phyloP scores from a whole-genome alignment of 305 asterid genomes.

The Solanum hybrid region DNA sequence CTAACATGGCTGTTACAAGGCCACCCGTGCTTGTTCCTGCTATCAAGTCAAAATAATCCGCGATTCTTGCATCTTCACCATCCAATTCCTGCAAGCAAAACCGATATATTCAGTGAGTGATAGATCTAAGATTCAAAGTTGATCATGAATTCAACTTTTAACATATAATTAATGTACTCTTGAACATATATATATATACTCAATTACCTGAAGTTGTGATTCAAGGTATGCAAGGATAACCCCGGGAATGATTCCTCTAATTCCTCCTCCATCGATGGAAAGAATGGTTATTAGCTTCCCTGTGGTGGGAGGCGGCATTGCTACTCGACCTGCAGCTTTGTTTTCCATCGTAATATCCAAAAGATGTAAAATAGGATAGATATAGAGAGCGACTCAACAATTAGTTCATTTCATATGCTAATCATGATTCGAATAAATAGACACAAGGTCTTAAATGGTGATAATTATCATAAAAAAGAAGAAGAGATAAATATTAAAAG shows the following conservation, averaged over 20 bases:
- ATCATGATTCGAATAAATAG: not conserved
- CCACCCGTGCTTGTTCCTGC: constrained; percentile 79
- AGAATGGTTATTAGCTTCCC: constrained; percentile 48
- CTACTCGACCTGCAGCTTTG: not conserved
- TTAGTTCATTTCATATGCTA: not conserved
- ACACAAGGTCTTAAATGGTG: not conserved
- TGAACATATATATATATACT: not conserved
- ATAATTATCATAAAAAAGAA: not conserved
- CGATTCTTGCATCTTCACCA: constrained; percentile 44
- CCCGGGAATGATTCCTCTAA: constrained; percentile 60
- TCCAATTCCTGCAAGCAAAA: constrained; percentile 32
- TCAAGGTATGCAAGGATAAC: constrained; percentile 41
- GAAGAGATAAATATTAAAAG: not conserved
- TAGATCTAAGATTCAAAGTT: not conserved
- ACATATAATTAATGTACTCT: not conserved
- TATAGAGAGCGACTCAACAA: not conserved
- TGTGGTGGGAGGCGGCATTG: constrained; percentile 23
- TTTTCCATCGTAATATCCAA: constrained; percentile 15
- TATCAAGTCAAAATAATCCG: constrained; percentile 55
- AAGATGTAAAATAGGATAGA: not conserved
- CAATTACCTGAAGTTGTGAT: constrained; percentile 42
- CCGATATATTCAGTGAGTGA: not conserved
- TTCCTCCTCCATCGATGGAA: constrained; percentile 59
- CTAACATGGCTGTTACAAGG: constrained; percentile 44
- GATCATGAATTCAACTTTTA: not conserved